Evolutionary conservation across 768 basidiomycete genomes (phyloP), one percentile per base, ranked within the genome.

Genomic region (Boletus barrowsii): DNA sequence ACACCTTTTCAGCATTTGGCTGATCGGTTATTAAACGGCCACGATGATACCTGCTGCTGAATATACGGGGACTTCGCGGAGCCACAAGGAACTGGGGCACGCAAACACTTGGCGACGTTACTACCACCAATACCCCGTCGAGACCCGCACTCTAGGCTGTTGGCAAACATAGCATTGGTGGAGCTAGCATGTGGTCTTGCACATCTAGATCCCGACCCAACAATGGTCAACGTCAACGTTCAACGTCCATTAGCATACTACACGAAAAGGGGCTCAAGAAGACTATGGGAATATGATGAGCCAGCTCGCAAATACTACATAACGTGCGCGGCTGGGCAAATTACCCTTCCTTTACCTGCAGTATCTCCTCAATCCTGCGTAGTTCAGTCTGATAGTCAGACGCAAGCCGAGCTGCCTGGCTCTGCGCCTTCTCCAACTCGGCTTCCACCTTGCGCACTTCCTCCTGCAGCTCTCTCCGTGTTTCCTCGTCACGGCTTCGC

Each of bases 401-500:
- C 17, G 64, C 69, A 37, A 70, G 63, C n/a, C 56, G 60, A 10
- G 67, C 55, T 22, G 69, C 56, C 30, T 70, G 70, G 42, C 57
- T 71, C 42, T 69, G 68, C 33, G 55, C 64, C 57, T 64, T 62
- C 35, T 58, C 47, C 37, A 70, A 51, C 49, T 70, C 68, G 14
- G 60, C 61, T 37, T 70, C 67, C 15, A 70, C 69, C 58, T 67
- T 72, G 47, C 39, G 44, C 47, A 54, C 49, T 55, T 78, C 80
- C n/a, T 71, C 62, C 54, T 75, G 72, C 0, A 82, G 65, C 50
- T 81, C 80, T 46, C 62, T 63, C n/a, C 68, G 69, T 3, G 76
- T 76, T 55, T 78, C 79, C 57, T 78, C 77, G 56, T 81, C 79
- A 55, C 73, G 73, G 42, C 51, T 59, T 15, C 68, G 67, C 43